Evolutionary conservation across 441 rosid species (phyloP).

Genomic region (Populus tomentosa): DNA sequence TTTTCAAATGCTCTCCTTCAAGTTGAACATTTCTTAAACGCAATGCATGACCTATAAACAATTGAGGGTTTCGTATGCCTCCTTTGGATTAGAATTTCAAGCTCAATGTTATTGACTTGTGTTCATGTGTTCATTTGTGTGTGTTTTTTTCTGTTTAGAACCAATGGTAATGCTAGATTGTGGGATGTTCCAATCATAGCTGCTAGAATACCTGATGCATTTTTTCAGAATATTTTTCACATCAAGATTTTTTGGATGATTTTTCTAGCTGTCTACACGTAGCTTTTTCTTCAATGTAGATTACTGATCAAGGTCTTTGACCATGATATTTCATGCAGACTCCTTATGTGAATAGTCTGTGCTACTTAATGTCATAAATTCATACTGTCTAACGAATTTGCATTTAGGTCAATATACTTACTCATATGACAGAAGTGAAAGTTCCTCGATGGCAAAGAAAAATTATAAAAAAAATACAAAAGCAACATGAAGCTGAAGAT

Average conservation of each 20-base stretch:
- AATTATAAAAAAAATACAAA: constrained; percentile 31
- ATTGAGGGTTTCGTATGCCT: too few species aligned
- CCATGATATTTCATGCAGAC: not conserved
- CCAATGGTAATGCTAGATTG: not conserved
- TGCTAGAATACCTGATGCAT: not conserved
- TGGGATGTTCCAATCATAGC: not conserved
- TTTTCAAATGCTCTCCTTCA: too few species aligned
- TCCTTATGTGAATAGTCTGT: not conserved
- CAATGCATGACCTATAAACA: too few species aligned
- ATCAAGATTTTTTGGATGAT: not conserved
- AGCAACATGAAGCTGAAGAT: constrained; percentile 45
- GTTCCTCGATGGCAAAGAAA: constrained; percentile 15
- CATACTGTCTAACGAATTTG: not conserved
- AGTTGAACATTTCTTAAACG: too few species aligned
- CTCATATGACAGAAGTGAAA: constrained; percentile 57
- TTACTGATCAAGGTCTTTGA: not conserved
- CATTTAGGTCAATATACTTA: constrained; percentile 65
- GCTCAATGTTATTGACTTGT: too few species aligned
- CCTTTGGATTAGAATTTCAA: too few species aligned
- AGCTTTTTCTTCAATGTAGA: not conserved
- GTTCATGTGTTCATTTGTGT: too few species aligned
- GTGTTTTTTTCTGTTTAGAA: too few species aligned
- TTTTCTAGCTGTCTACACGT: not conserved
- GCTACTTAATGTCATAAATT: not conserved
- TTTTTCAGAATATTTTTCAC: not conserved